phyloP scores from a whole-genome alignment of 2,329 filamentous ascomycete genomes.

The Exophiala aquamarina region DNA sequence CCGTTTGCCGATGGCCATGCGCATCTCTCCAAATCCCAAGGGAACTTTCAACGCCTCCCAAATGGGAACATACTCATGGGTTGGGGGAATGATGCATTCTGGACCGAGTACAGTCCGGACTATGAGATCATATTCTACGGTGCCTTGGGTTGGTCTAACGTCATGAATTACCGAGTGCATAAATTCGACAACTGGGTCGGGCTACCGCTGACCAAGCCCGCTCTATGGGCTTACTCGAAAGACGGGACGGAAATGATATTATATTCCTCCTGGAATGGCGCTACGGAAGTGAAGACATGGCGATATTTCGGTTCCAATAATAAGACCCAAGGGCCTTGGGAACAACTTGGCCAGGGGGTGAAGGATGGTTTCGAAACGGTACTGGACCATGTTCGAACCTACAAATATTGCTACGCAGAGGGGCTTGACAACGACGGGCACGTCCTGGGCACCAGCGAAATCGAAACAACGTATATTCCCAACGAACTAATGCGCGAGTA shows the following conservation, averaged over 20 bases:
- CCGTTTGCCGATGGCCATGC: slow-evolving; percentile 41
- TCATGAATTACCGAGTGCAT: slow-evolving; percentile 57
- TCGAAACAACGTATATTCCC: slow-evolving; percentile 39
- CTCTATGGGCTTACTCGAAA: slow-evolving; percentile 29
- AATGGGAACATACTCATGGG: slow-evolving; percentile 48
- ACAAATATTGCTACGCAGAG: too few species aligned
- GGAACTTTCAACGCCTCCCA: slow-evolving; percentile 43
- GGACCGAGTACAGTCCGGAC: slow-evolving; percentile 46
- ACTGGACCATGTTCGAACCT: too few species aligned
- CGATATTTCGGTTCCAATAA: too few species aligned
- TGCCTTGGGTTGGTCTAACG: slow-evolving; percentile 20
- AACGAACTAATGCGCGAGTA: slow-evolving; percentile 34
- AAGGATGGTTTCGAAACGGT: too few species aligned
- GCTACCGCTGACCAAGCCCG: slow-evolving; percentile 40
- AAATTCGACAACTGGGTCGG: slow-evolving; percentile 56
- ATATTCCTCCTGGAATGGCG: slow-evolving; percentile 50
- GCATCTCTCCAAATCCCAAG: slow-evolving; percentile 41
- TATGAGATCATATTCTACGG: slow-evolving; percentile 37
- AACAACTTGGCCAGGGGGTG: too few species aligned
- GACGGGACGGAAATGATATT: slow-evolving; percentile 29
- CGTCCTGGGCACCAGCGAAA: slow-evolving; percentile 35
- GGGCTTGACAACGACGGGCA: slow-evolving; percentile 35
- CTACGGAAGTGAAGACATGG: slow-evolving; percentile 38
- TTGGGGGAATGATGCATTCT: slow-evolving; percentile 51
- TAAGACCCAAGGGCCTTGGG: too few species aligned